phyloP scores from a whole-genome alignment of 1,284 basidiomycete species.

The Ganoderma leucocontextum region DNA sequence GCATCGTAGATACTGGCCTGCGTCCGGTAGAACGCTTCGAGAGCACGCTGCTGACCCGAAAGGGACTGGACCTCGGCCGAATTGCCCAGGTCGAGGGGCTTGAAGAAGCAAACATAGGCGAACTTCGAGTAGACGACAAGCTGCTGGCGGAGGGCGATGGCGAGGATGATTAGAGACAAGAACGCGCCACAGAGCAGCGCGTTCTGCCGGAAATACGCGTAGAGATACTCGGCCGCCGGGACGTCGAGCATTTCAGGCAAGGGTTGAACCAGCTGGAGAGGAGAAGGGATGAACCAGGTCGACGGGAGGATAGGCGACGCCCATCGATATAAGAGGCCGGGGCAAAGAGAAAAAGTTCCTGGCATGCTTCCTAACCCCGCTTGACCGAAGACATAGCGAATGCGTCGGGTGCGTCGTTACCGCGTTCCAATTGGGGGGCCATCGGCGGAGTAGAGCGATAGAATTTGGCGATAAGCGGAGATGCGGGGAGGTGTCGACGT shows the following conservation, averaged over 20 bases:
- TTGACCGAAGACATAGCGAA: conserved; percentile 8
- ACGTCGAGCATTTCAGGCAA: conserved; percentile 21
- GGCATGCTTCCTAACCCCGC: conserved; percentile 6
- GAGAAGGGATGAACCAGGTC: conserved; percentile 4
- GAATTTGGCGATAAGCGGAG: conserved; percentile 16
- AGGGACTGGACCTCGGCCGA: conserved; percentile 23
- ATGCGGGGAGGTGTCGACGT: conserved; percentile 1
- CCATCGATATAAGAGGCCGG: conserved; percentile 19
- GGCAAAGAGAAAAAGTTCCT: not conserved
- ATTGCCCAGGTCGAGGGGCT: conserved; percentile 30
- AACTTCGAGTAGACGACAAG: conserved; percentile 31
- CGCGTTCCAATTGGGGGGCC: conserved; percentile 13
- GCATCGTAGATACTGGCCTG: conserved; percentile 34
- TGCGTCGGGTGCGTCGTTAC: conserved; percentile 17
- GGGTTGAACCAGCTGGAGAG: conserved; percentile 7
- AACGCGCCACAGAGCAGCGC: conserved; percentile 17
- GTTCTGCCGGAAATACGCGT: conserved; percentile 13
- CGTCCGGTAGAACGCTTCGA: conserved; percentile 35
- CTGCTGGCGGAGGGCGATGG: conserved; percentile 15
- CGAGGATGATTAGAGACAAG: conserved; percentile 9
- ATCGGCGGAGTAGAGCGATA: conserved; percentile 7
- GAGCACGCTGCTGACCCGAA: conserved; percentile 31
- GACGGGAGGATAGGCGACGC: not conserved
- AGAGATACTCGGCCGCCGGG: conserved; percentile 1
- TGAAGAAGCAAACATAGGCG: conserved; percentile 35